Evolutionary conservation across 176 grass and related monocot genomes (phyloP).

Genomic region (Triticum dicoccoides): DNA sequence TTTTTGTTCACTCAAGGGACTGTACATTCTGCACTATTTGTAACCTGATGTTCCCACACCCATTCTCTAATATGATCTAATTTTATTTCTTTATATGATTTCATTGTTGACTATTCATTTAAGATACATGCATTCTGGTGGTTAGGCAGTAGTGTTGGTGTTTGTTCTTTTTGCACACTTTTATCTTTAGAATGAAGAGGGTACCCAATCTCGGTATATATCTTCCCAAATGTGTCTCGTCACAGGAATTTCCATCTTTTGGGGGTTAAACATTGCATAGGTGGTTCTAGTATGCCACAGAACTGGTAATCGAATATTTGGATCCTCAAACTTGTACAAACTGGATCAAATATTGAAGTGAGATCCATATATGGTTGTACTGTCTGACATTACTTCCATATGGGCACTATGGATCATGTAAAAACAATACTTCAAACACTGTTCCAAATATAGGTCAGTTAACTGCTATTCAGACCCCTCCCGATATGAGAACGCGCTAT

Average conservation of each 20-base stretch:
- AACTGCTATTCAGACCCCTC: no score
- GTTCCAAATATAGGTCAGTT: no score
- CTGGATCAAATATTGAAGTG: slow-evolving; percentile 4
- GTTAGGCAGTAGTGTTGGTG: not conserved
- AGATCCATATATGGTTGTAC: not conserved
- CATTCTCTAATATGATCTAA: not conserved
- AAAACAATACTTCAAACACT: not conserved
- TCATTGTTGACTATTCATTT: not conserved
- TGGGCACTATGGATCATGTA: not conserved
- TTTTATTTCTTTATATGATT: not conserved
- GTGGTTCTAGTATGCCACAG: not conserved
- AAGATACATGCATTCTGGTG: not conserved
- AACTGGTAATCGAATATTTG: not conserved
- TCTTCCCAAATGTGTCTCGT: not conserved
- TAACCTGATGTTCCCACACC: not conserved
- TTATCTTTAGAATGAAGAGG: no score
- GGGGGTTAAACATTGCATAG: not conserved
- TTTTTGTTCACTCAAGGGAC: not conserved
- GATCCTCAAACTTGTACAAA: not conserved
- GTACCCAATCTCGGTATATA: not conserved
- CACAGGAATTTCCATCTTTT: not conserved
- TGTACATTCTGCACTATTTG: not conserved
- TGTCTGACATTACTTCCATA: not conserved
- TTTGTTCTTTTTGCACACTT: not conserved
- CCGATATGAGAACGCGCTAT: no score